Percentiles rank a stretch among this genome's conserved stretches.
Conservation (phyloP, 2,329 filamentous ascomycete species). For the Scedosporium minutisporum region DNA sequence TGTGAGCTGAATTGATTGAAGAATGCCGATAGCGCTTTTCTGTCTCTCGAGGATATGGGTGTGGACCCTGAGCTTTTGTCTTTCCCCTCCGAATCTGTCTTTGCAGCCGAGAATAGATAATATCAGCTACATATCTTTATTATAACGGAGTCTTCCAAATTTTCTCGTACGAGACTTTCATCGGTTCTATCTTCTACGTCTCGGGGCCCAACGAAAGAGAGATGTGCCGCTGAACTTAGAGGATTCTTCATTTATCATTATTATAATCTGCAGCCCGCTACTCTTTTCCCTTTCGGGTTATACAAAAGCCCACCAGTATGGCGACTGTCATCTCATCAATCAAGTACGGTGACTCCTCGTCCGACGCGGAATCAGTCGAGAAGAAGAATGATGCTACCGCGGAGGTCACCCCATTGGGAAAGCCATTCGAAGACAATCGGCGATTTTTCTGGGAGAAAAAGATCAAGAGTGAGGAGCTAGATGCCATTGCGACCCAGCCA, state of each 20-base stretch:
- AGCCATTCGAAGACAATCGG: slow-evolving; percentile 15
- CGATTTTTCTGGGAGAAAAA: slow-evolving; percentile 24
- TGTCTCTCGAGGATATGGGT: no score
- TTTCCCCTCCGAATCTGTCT: no score
- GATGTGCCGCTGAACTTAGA: neutral
- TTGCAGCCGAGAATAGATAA: no score
- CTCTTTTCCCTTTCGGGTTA: neutral
- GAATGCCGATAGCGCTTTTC: no score
- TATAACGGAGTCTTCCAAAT: no score
- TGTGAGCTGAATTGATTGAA: no score
- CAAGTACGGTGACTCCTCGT: neutral
- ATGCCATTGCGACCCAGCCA: slow-evolving; percentile 28
- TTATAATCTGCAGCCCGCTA: no score
- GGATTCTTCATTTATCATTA: neutral
- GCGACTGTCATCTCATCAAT: slow-evolving; percentile 6
- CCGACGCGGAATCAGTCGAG: slow-evolving; percentile 1
- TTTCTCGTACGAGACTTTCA: no score
- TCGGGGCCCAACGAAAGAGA: no score
- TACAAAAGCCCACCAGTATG: neutral
- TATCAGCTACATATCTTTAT: no score
- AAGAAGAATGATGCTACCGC: neutral
- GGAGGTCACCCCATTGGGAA: slow-evolving; percentile 19
- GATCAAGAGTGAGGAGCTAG: slow-evolving; percentile 8
- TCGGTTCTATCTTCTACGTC: no score
- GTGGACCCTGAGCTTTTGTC: no score